Percentiles rank a stretch among this genome's conserved stretches.
These are phyloP conservation scores for Saturnispora zaruensis DNA, from an alignment of 805 yeast species.

Conservation along the genomic window DNA sequence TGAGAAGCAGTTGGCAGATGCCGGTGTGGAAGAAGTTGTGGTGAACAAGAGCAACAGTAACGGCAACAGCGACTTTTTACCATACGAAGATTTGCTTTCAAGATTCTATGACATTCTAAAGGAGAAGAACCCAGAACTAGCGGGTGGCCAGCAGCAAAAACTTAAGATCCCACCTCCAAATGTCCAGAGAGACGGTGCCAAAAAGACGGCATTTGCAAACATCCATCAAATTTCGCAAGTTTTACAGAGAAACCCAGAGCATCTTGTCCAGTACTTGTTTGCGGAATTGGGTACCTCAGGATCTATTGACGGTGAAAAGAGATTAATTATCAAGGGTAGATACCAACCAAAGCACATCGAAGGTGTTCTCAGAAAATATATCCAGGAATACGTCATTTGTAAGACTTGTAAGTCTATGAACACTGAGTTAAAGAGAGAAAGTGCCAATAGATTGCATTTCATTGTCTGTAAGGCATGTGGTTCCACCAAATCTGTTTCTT, in stretches of 20 bases:
- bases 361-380: constrained; percentile 90
- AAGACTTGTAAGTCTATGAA: constrained; percentile 98
- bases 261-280: constrained; percentile 90
- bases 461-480: constrained; percentile 98
- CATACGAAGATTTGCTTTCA: constrained; percentile 68
- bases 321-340: constrained; percentile 95
- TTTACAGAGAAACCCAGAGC: constrained; percentile 94
- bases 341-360: constrained; percentile 97
- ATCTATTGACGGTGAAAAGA: constrained; percentile 95
- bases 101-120: constrained; percentile 82
- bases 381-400: constrained; percentile 95
- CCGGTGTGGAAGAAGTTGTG: constrained; percentile 62
- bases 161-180: constrained; percentile 96
- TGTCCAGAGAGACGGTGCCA: constrained; percentile 94
- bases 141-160: constrained; percentile 91
- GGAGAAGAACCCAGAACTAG: constrained; percentile 94
- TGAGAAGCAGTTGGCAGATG: constrained; percentile 81
- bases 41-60: constrained; percentile 24
- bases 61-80: constrained; percentile 48
- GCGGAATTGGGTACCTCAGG: constrained; percentile 99
- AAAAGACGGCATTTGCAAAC: constrained; percentile 93
- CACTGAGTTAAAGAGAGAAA: constrained; percentile 91
- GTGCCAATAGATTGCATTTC: constrained; percentile 92
- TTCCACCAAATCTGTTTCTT: constrained; percentile 90
- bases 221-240: constrained; percentile 91